Conservation (phyloP, 176 grass and related monocot genomes). For the Triticum timopheevii region DNA sequence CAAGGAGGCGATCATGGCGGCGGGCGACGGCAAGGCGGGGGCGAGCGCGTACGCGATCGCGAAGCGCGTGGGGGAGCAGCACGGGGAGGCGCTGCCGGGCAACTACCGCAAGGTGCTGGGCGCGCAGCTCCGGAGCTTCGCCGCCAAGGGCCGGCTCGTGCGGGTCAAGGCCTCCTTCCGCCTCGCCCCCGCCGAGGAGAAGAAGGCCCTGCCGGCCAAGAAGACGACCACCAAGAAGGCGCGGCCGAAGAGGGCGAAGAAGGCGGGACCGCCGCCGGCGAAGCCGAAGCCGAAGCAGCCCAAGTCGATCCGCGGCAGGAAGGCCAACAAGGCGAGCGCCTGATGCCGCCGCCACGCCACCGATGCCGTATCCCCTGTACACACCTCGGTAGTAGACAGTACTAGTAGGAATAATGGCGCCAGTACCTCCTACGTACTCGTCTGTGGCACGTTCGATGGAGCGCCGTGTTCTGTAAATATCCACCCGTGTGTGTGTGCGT, state of each 20-base stretch:
- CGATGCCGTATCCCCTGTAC: background rate
- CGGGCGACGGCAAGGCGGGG: conserved; percentile 52
- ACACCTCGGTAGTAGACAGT: background rate
- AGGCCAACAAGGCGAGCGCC: conserved; percentile 61
- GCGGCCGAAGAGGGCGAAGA: conserved; percentile 65
- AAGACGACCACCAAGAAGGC: conserved; percentile 24
- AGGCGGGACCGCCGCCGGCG: conserved; percentile 31
- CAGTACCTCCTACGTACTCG: no score
- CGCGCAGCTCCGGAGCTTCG: conserved; percentile 72
- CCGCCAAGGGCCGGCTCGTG: conserved; percentile 67
- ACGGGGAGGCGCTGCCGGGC: conserved; percentile 56
- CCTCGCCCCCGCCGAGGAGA: conserved; percentile 46
- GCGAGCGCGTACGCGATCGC: conserved; percentile 77
- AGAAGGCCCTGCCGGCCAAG: conserved; percentile 20
- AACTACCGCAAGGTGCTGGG: conserved; percentile 91
- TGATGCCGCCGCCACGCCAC: background rate
- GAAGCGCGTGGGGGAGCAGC: conserved; percentile 76
- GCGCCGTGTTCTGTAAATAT: conserved; percentile 21
- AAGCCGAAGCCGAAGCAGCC: conserved; percentile 45
- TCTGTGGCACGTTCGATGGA: background rate
- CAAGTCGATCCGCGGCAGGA: conserved; percentile 51
- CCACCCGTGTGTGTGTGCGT: background rate
- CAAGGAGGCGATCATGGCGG: conserved; percentile 75
- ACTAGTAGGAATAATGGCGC: no score
- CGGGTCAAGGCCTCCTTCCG: conserved; percentile 89